Evolutionary conservation across 1,139 yeast genomes (phyloP).

Genomic region (Suhomyces ambrosiae): DNA sequence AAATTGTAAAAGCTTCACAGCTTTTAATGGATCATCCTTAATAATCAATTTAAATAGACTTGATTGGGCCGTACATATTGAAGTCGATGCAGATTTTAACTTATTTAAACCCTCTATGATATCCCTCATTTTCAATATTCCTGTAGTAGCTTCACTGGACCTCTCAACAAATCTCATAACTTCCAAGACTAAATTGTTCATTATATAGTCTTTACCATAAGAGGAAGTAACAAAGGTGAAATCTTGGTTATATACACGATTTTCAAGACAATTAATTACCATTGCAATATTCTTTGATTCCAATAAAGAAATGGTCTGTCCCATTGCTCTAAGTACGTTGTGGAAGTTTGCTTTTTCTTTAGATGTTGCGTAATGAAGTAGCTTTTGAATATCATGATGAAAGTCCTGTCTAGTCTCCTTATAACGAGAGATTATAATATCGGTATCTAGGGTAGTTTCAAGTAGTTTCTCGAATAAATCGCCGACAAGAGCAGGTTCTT

Average conservation of each 20-base stretch:
- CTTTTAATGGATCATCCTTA: conserved; percentile 26
- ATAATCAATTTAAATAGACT: conserved; percentile 29
- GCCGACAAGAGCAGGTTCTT: conserved; percentile 17
- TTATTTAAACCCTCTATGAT: conserved; percentile 21
- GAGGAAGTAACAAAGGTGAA: conserved; percentile 20
- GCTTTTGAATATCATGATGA: conserved; percentile 23
- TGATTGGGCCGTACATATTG: conserved; percentile 22
- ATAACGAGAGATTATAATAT: conserved; percentile 9
- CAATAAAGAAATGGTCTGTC: conserved; percentile 34
- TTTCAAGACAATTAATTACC: conserved; percentile 20
- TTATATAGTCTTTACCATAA: conserved; percentile 24
- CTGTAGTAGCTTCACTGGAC: conserved; percentile 4
- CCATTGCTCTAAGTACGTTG: conserved; percentile 30
- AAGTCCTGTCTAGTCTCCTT: conserved; percentile 4
- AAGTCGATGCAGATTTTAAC: background rate
- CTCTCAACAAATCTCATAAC: conserved; percentile 25
- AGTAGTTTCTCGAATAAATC: conserved; percentile 19
- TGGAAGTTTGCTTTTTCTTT: conserved; percentile 27
- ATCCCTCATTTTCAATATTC: conserved; percentile 21
- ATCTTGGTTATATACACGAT: conserved; percentile 13
- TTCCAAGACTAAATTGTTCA: conserved; percentile 23
- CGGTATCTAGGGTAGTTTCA: conserved; percentile 10
- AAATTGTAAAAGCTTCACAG: conserved; percentile 25
- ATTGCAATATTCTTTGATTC: conserved; percentile 19
- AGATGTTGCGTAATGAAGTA: conserved; percentile 16